Percentiles rank a stretch among this genome's conserved stretches.
Conservation (phyloP, 2,329 filamentous ascomycete species). For the Monosporascus sp. region DNA sequence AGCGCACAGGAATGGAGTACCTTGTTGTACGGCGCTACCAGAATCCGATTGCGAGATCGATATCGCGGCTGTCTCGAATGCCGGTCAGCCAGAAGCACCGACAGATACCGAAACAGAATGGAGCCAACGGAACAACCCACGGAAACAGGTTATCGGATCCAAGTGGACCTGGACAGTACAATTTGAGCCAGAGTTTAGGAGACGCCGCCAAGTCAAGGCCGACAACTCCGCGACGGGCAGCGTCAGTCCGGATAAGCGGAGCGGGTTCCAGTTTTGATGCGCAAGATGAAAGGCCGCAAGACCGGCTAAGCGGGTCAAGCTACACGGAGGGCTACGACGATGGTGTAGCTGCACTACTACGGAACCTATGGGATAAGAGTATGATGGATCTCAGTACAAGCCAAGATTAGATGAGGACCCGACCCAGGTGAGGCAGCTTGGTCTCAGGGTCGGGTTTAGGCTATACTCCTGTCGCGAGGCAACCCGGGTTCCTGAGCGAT, state of each 20-base stretch:
- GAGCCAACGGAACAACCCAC: slow-evolving; percentile 29
- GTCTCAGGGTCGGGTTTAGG: neutral
- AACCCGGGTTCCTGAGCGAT: neutral
- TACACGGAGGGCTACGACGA: slow-evolving; percentile 46
- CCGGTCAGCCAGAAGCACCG: slow-evolving; percentile 47
- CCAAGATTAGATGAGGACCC: slow-evolving; percentile 31
- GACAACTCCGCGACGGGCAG: slow-evolving; percentile 28
- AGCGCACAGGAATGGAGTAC: slow-evolving; percentile 68
- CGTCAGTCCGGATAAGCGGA: slow-evolving; percentile 34
- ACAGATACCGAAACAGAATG: slow-evolving; percentile 38
- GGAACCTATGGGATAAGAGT: slow-evolving; percentile 59
- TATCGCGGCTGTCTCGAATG: slow-evolving; percentile 49
- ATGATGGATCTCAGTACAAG: slow-evolving; percentile 50
- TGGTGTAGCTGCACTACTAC: slow-evolving; percentile 45
- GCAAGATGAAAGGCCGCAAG: slow-evolving; percentile 40
- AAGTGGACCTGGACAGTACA: slow-evolving; percentile 24
- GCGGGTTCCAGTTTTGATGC: slow-evolving; percentile 41
- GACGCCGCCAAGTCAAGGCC: slow-evolving; percentile 26
- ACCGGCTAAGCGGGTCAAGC: slow-evolving; percentile 44
- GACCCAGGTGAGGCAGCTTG: neutral
- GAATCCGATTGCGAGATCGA: slow-evolving; percentile 62
- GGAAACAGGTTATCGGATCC: slow-evolving; percentile 21
- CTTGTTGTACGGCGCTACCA: slow-evolving; percentile 69
- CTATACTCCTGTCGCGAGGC: neutral
- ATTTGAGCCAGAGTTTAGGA: slow-evolving; percentile 36